A percentile compares a stretch with the other conserved stretches of the same genome.
Conservation (phyloP, 805 yeast genomes). For the Nakazawaea ishiwadae region DNA sequence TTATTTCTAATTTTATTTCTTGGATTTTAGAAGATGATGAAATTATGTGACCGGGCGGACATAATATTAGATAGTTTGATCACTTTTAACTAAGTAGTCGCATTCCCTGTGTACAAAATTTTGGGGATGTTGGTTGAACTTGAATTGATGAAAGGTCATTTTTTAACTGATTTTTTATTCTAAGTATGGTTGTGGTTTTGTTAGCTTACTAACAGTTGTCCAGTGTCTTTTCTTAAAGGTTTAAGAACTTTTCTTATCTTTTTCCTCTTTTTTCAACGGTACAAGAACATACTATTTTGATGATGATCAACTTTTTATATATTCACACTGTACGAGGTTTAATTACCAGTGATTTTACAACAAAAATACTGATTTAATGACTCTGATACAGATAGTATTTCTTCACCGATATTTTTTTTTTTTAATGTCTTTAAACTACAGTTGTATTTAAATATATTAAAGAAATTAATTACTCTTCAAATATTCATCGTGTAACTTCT, state of each 20-base stretch:
- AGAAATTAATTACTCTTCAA: constrained; percentile 13
- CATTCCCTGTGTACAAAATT: constrained; percentile 47
- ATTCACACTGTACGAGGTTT: constrained; percentile 56
- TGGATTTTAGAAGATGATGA: neutral
- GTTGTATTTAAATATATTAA: neutral
- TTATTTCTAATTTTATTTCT: constrained; percentile 5
- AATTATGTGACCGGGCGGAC: constrained; percentile 48
- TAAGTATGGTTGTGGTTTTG: too few species aligned
- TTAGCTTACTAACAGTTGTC: too few species aligned
- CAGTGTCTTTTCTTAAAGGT: too few species aligned
- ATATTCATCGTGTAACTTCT: constrained; percentile 74
- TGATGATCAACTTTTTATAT: constrained; percentile 33
- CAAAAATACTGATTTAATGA: constrained; percentile 52
- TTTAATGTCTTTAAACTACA: too few species aligned
- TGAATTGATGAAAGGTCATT: constrained; percentile 49
- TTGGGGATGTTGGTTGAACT: constrained; percentile 35
- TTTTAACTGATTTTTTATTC: constrained; percentile 22
- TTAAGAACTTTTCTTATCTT: constrained; percentile 3
- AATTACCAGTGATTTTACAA: constrained; percentile 29
- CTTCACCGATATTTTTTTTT: too few species aligned
- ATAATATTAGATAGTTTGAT: constrained; percentile 26
- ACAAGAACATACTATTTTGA: constrained; percentile 5
- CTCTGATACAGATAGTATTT: constrained; percentile 29
- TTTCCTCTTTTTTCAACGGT: neutral
- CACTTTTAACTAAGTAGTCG: constrained; percentile 41